phyloP scores from a whole-genome alignment of 805 yeast genomes.

The Yamadazyma takamatsuzukensis region DNA sequence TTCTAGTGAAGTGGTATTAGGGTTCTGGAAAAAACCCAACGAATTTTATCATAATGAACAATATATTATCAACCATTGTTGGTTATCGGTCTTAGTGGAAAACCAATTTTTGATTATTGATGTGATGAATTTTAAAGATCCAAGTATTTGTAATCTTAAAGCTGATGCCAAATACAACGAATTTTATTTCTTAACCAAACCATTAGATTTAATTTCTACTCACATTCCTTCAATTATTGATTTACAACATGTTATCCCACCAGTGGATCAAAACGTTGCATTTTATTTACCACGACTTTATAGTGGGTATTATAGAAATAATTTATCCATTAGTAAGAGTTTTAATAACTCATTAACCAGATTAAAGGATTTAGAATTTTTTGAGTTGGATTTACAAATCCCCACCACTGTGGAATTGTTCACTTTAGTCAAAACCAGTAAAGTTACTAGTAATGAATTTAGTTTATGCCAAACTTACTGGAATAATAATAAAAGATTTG shows the following conservation, averaged over 20 bases:
- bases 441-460: constrained; percentile 43
- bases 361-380: constrained; percentile 69
- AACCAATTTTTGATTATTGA: constrained; percentile 82
- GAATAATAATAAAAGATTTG: constrained; percentile 58
- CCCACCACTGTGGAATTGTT: constrained; percentile 70
- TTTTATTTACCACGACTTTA: constrained; percentile 82
- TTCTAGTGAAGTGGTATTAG: constrained; percentile 72
- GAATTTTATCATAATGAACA: constrained; percentile 50
- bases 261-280: constrained; percentile 73
- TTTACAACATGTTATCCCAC: constrained; percentile 85
- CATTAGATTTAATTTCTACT: constrained; percentile 71
- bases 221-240: constrained; percentile 79
- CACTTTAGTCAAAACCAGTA: constrained; percentile 54
- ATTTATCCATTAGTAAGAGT: constrained; percentile 51
- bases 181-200: constrained; percentile 76
- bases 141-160: constrained; percentile 28
- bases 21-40: constrained; percentile 79
- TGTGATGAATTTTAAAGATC: constrained; percentile 37
- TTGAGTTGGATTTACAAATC: constrained; percentile 70
- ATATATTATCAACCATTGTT: constrained; percentile 70
- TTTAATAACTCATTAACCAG: constrained; percentile 76
- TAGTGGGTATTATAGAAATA: constrained; percentile 68
- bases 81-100: constrained; percentile 78
- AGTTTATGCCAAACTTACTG: constrained; percentile 79
- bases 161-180: constrained; percentile 33